A percentile compares a stretch with the other conserved stretches of the same genome.
Conservation (phyloP, 371 early-diverging fungal genomes). For the Coemansia sp. region DNA sequence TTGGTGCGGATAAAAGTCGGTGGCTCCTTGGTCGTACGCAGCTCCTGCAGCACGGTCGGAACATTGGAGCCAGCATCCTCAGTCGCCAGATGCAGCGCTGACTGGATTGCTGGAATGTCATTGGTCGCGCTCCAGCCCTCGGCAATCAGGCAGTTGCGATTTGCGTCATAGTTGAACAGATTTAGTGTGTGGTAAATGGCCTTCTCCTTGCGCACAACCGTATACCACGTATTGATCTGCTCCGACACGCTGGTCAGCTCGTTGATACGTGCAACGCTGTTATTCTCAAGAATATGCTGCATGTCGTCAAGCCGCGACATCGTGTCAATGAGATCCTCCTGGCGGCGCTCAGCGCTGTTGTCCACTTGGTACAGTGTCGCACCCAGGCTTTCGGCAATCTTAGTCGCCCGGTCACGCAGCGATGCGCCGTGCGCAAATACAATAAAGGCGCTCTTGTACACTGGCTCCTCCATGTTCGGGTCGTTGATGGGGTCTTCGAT, state of each 20-base stretch:
- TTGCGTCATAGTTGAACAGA: constrained; percentile 87
- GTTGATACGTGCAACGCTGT: constrained; percentile 75
- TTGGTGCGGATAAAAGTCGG: constrained; percentile 97
- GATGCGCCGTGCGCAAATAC: constrained; percentile 96
- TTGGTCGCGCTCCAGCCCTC: constrained; percentile 97
- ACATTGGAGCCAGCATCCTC: constrained; percentile 84
- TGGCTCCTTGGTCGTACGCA: constrained; percentile 80
- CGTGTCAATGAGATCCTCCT: constrained; percentile 68
- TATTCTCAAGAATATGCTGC: constrained; percentile 73
- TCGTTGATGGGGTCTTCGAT: constrained; percentile 90
- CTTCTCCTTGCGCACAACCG: constrained; percentile 94
- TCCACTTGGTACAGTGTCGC: constrained; percentile 92
- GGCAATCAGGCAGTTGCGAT: constrained; percentile 92
- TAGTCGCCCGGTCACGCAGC: constrained; percentile 84
- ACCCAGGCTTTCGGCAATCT: constrained; percentile 93
- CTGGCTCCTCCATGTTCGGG: constrained; percentile 76
- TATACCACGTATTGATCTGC: constrained; percentile 82
- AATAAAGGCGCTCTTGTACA: constrained; percentile 93
- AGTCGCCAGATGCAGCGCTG: constrained; percentile 80
- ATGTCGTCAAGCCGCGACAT: constrained; percentile 54
- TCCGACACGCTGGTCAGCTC: constrained; percentile 84
- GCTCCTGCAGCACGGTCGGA: constrained; percentile 81
- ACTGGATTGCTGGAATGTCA: constrained; percentile 75
- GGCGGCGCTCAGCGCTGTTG: constrained; percentile 78
- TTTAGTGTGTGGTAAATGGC: constrained; percentile 97